These are phyloP conservation scores for Amaranthus tricolor DNA, from an alignment of 179 eudicot species.

Conservation along the genomic window DNA sequence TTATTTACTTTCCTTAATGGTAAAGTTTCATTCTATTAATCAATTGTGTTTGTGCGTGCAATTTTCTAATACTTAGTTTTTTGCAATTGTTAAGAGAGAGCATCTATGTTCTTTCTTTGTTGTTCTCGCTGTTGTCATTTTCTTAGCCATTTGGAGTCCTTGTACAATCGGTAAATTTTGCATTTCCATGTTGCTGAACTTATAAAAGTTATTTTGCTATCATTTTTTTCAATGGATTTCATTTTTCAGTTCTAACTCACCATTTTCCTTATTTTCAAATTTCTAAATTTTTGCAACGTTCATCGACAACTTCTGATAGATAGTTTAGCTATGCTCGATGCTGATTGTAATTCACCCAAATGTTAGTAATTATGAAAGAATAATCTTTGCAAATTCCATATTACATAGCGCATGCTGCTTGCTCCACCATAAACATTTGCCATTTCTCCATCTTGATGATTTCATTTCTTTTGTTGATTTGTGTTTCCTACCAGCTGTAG, in stretches of 20 bases:
- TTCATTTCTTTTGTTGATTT: not conserved
- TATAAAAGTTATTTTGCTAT: not conserved
- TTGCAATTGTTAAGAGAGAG: too few relatives aligned
- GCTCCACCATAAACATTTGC: not conserved
- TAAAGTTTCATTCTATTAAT: not conserved
- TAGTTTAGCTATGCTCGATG: not conserved
- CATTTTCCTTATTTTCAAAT: not conserved
- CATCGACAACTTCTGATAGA: not conserved
- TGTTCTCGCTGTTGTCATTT: not conserved
- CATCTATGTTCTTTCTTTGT: not conserved
- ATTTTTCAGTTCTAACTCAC: not conserved
- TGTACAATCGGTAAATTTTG: not conserved
- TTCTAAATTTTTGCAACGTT: not conserved
- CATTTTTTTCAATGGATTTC: not conserved
- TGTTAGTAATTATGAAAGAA: not conserved
- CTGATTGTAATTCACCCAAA: not conserved
- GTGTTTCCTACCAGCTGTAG: not conserved
- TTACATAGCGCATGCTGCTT: not conserved
- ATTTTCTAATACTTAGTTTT: not conserved
- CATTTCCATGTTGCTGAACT: not conserved
- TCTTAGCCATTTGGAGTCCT: not conserved
- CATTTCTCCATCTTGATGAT: not conserved
- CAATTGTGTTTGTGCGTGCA: not conserved
- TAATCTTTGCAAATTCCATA: not conserved
- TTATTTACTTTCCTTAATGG: not conserved